Evolutionary conservation across 1,139 yeast species (phyloP), one percentile per base, ranked within the genome.

Genomic region (Geotrichum macrosporum): DNA sequence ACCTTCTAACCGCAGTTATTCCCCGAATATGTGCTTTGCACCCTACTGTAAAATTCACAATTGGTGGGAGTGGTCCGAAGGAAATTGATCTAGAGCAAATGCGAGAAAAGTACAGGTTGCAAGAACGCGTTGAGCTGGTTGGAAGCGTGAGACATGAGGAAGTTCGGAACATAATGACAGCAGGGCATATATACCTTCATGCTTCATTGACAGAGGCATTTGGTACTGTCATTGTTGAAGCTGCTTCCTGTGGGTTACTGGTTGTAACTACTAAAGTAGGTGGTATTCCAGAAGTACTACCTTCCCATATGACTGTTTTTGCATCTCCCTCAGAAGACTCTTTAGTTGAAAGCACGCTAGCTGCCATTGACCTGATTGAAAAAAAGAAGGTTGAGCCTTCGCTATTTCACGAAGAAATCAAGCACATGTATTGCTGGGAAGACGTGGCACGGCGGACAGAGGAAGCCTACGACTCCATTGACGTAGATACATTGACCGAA

Each of bases 21-120:
- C 99, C 99, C 0, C 70, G 81, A 36, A 81, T 94, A 3, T 92
- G 98, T 61, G 62, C 70, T 4, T 65, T 69, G 9, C 77, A 81
- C 51, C 74, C 79, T 0, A 75, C 77, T 9, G 94, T 88, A 1
- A 77, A 79, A 47, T 89, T 94, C 57, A 66, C 89, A 4, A 80
- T 94, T 46, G 99, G 96, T 1, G 99, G 99, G 4, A 94, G 88
- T 63, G 99, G 99, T 0, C 99, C 99, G 1, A 86, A 87, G 59
- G 89, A 84, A 58, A 77, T 92, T 13, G 97, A 92, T 57, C 69
- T 94, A 50, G 96, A 89, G 62, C 98, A 94, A 62, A 89, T 89
- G 92, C 75, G 96, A 47, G 99, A 94, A 64, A 77, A 80, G 53
- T 77, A 82, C 63, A 80, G 87, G 56, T 68, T 94, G 19, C 96